Base-by-base conservation (phyloP, 495 filamentous ascomycete genomes). In the Penicillium canariense region DNA sequence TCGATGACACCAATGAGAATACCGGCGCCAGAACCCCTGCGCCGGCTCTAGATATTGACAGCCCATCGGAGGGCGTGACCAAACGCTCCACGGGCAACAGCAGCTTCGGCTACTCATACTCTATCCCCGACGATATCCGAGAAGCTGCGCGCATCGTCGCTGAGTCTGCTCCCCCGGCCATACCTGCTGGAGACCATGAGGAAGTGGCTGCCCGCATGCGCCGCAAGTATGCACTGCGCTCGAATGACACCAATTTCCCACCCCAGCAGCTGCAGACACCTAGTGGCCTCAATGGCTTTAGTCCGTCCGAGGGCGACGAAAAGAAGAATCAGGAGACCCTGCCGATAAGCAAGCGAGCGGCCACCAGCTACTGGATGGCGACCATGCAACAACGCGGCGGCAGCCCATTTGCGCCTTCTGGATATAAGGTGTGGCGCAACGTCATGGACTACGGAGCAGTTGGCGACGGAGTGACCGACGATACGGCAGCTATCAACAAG, bases 401-500 rank as follows among this genome's bases (percentile, higher is more conserved):
- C 12, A 32, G 30, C 30, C 30, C 30, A 12, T 32, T 6, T 12
- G 30, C 30, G 6, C 12, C 30, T 6, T 6, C 6, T 12, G 30
- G 12, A 6, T 32, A 32, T 12, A 32, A 32, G 30, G 30, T 32
- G 12, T 68, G 52, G 55, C 45, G 65, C 27, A 66, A 69, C 56
- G 78, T 82, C 17, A 74, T 61, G 52, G 71, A 80, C 34, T 79
- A 70, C 57, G 79, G 79, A 0, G 53, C 43, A 20, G 25, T 43
- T 59, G 71, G 77, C 15, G 78, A 81, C 40, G 80, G 79, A 5
- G 36, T 60, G 2, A 80, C 76, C 53, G 69, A 83, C 54, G 81
- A 83, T 60, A 82, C 80, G 0, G 73, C 51, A 0, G 81, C 80
- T 6, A 82, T 84, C 62, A 82, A 82, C 63, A 14, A 2, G 0